Evolutionary conservation across 108 stramenopile species (phyloP).

Genomic region (Poteriospumella lacustris): DNA sequence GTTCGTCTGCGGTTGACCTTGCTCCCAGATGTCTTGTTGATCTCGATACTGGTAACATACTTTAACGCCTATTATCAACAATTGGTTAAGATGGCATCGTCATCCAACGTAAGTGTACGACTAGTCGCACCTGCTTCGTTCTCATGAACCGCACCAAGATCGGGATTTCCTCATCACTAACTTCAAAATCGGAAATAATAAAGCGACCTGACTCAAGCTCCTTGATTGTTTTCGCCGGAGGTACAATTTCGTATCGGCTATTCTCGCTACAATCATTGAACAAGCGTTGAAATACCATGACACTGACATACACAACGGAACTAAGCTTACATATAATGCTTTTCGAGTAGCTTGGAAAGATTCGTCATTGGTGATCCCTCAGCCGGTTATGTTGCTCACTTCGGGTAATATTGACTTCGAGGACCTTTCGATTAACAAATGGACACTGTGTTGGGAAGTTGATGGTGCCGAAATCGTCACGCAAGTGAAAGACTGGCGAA

Average conservation of each 20-base stretch:
- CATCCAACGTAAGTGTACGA: neutral
- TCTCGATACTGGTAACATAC: neutral
- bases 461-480: no score
- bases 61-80: neutral
- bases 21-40: neutral
- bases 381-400: no score
- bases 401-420: no score
- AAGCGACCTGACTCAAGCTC: neutral
- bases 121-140: neutral
- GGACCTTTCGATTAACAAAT: no score
- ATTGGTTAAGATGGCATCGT: neutral
- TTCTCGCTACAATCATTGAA: no score
- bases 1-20: neutral
- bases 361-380: no score
- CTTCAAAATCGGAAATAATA: neutral
- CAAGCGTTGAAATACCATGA: no score
- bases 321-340: no score
- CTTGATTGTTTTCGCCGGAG: neutral
- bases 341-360: no score
- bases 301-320: no score
- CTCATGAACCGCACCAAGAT: neutral
- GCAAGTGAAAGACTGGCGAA: no score
- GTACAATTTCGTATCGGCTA: neutral
- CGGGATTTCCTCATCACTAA: neutral
- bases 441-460: no score